These are phyloP conservation scores for Diplodia mutila DNA, from an alignment of 2,329 filamentous ascomycete species.

Conservation along the genomic window DNA sequence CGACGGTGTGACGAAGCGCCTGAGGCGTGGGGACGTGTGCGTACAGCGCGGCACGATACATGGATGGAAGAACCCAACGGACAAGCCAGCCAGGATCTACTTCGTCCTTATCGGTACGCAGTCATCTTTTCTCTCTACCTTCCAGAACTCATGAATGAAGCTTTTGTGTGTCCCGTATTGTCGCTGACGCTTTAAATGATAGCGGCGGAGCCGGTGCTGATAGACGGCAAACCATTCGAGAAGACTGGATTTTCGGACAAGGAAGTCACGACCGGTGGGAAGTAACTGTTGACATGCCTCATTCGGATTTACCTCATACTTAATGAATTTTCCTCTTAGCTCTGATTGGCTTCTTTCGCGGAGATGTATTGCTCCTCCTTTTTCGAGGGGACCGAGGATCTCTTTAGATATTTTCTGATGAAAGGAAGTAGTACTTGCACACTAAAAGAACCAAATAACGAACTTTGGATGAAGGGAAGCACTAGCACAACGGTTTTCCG, in stretches of 20 bases:
- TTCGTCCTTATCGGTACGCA: conserved; percentile 7
- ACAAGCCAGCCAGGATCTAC: conserved; percentile 5
- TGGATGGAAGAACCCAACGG: conserved; percentile 39
- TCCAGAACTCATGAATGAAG: too few species aligned
- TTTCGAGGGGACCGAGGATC: too few species aligned
- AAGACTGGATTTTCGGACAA: conserved; percentile 11
- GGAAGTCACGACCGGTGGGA: background rate
- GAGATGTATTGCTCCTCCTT: too few species aligned
- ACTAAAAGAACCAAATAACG: too few species aligned
- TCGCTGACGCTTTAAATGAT: background rate
- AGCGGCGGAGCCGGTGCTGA: conserved; percentile 5
- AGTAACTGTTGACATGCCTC: background rate
- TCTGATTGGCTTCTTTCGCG: too few species aligned
- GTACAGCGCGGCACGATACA: conserved; percentile 46
- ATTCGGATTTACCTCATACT: too few species aligned
- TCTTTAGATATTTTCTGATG: too few species aligned
- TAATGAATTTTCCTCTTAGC: too few species aligned
- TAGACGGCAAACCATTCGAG: conserved; percentile 4
- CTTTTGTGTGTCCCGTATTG: background rate
- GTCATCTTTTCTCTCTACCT: background rate
- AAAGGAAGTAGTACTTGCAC: too few species aligned
- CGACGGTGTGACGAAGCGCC: conserved; percentile 1
- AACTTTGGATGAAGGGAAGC: too few species aligned
- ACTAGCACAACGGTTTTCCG: too few species aligned
- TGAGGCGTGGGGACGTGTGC: conserved; percentile 42